phyloP scores from a whole-genome alignment of 495 filamentous ascomycete genomes.

The Thermothielavioides terrestris region DNA sequence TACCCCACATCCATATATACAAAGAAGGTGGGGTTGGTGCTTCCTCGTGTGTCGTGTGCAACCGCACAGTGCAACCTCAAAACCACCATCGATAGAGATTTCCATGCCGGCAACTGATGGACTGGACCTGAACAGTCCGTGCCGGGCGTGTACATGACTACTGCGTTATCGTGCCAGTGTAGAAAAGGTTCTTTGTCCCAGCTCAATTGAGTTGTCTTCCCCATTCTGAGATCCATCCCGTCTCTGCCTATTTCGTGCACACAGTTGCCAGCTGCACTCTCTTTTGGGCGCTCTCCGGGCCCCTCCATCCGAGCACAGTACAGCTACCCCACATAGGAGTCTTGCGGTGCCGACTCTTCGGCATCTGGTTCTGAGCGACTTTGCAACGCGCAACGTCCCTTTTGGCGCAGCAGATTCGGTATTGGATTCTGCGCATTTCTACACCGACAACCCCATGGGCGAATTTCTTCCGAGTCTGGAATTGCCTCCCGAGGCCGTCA shows the following conservation, averaged over 20 bases:
- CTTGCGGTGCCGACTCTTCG: background rate
- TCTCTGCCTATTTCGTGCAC: background rate
- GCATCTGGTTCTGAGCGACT: background rate
- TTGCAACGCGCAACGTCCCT: too few relatives aligned
- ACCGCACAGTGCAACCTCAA: background rate
- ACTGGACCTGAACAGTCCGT: background rate
- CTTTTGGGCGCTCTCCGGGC: background rate
- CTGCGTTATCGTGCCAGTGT: too few relatives aligned
- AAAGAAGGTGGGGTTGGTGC: slow-evolving; percentile 18
- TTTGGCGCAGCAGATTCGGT: background rate
- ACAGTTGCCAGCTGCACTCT: too few relatives aligned
- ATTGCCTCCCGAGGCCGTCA: slow-evolving; percentile 13
- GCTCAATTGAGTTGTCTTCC: background rate
- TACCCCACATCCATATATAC: slow-evolving; percentile 10
- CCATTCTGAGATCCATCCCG: background rate
- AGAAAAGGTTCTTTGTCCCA: background rate
- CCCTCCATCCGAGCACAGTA: background rate
- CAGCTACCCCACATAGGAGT: background rate
- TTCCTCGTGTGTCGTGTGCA: background rate
- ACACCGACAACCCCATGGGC: slow-evolving; percentile 8
- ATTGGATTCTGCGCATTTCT: background rate
- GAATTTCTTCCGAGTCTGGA: slow-evolving; percentile 15
- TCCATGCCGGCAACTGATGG: background rate
- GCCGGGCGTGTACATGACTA: background rate
- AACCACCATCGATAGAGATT: background rate